Conservation (phyloP, 73 alveolate species). For the Stentor coeruleus region DNA sequence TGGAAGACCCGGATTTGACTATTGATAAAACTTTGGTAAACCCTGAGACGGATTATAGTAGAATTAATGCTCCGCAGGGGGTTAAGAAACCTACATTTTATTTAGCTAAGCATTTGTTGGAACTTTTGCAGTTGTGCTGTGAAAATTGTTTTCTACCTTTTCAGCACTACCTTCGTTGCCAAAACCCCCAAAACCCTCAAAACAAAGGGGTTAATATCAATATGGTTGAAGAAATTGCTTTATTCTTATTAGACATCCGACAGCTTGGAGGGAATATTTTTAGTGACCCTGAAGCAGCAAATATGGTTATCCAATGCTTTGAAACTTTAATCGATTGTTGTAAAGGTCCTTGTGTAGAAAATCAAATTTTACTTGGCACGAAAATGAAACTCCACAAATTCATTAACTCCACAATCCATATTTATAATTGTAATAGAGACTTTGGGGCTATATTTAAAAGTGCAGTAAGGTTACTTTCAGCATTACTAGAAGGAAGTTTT, state of each 20-base stretch:
- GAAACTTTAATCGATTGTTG: slow-evolving; percentile 33
- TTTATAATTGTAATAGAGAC: background rate
- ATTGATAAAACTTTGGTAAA: background rate
- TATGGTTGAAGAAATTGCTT: background rate
- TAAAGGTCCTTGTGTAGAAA: slow-evolving; percentile 44
- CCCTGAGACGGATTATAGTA: background rate
- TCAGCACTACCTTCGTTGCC: slow-evolving; percentile 10
- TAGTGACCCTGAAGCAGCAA: background rate
- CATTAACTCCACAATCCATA: slow-evolving; percentile 13
- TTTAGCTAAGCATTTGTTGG: background rate
- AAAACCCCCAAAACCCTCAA: background rate
- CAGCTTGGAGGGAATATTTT: background rate
- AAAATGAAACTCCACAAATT: slow-evolving; percentile 39
- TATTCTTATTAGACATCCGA: background rate
- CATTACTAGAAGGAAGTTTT: slow-evolving; percentile 1
- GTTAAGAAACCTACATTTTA: background rate
- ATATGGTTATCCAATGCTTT: slow-evolving; percentile 13
- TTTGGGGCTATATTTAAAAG: background rate
- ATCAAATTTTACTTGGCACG: slow-evolving; percentile 29
- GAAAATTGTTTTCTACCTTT: slow-evolving; percentile 4
- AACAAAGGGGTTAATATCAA: background rate
- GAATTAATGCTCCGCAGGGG: background rate
- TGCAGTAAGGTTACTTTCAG: background rate
- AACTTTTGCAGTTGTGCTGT: slow-evolving; percentile 13
- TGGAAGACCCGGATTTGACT: background rate